A percentile compares a stretch with the other conserved stretches of the same genome.
phyloP scores from a whole-genome alignment of 345 rosid species.

The Gossypium bickii region DNA sequence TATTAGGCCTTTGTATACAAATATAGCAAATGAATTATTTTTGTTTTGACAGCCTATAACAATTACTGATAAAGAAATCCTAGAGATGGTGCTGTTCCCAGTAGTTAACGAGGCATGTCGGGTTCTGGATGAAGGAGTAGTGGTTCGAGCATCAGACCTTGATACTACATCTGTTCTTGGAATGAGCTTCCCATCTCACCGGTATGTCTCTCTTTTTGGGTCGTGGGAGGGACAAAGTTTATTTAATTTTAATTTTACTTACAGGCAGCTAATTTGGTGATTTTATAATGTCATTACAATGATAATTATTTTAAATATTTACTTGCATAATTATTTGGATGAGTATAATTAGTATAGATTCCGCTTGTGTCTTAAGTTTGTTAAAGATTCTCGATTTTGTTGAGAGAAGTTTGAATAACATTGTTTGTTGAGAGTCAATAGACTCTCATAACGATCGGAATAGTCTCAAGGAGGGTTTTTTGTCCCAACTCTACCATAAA shows the following conservation, averaged over 20 bases:
- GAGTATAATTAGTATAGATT: too few relatives aligned
- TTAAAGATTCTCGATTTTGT: too few relatives aligned
- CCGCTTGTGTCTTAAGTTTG: too few relatives aligned
- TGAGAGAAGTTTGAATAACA: too few relatives aligned
- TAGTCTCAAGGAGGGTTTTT: too few relatives aligned
- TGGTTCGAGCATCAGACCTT: constrained; percentile 80
- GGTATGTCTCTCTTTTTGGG: constrained; percentile 37
- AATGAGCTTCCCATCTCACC: constrained; percentile 95
- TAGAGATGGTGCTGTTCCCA: constrained; percentile 91
- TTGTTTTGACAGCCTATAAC: constrained; percentile 58
- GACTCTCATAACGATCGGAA: too few relatives aligned
- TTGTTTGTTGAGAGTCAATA: too few relatives aligned
- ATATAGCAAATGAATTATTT: constrained; percentile 14
- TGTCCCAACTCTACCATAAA: too few relatives aligned
- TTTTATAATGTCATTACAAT: not conserved
- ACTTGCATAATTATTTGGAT: too few relatives aligned
- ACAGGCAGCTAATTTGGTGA: too few relatives aligned
- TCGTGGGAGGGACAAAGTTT: too few relatives aligned
- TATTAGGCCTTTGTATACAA: not conserved
- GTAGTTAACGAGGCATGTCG: constrained; percentile 91
- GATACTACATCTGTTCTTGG: constrained; percentile 92
- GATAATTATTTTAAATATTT: not conserved
- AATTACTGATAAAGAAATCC: constrained; percentile 68
- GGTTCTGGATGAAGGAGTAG: constrained; percentile 77
- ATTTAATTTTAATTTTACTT: too few relatives aligned